Percentiles rank a stretch among this genome's conserved stretches.
Evolutionary conservation across 805 yeast genomes (phyloP).

Genomic region (Yarrowia porcina): DNA sequence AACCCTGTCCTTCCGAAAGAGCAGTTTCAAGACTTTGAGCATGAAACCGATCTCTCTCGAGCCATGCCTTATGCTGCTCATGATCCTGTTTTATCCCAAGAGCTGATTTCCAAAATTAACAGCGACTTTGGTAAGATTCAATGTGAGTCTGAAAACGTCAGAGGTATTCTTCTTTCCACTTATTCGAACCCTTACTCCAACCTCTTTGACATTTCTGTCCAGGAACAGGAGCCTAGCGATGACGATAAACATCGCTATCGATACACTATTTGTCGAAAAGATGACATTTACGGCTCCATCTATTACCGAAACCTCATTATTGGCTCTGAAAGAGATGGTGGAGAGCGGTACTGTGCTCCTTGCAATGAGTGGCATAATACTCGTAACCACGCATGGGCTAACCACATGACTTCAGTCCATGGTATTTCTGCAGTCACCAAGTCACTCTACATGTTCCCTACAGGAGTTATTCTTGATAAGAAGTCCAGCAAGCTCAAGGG

Average conservation of each 20-base stretch:
- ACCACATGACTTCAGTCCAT: not conserved
- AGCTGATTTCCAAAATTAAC: not conserved
- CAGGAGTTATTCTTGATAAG: not conserved
- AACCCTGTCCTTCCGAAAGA: not conserved
- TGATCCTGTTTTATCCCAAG: not conserved
- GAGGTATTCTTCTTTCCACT: not conserved
- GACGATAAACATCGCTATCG: not conserved
- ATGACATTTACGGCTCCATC: not conserved
- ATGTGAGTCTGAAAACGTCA: not conserved
- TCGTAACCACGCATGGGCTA: slow-evolving; percentile 20
- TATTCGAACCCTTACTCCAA: not conserved
- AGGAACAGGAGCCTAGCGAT: not conserved
- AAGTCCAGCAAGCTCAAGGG: slow-evolving; percentile 6
- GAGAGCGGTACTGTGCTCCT: slow-evolving; percentile 18
- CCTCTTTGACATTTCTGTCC: not conserved
- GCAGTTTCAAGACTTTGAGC: not conserved
- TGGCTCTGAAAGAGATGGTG: slow-evolving; percentile 3
- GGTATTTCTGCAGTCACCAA: slow-evolving; percentile 19
- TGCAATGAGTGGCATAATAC: slow-evolving; percentile 9
- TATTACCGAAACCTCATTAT: slow-evolving; percentile 1
- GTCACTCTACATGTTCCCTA: not conserved
- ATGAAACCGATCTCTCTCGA: not conserved
- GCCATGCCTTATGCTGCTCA: not conserved
- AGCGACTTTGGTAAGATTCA: not conserved
- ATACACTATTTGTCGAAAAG: not conserved